Evolutionary conservation across 2,329 filamentous ascomycete species (phyloP).

Genomic region (Cladosporium cucumerinum): DNA sequence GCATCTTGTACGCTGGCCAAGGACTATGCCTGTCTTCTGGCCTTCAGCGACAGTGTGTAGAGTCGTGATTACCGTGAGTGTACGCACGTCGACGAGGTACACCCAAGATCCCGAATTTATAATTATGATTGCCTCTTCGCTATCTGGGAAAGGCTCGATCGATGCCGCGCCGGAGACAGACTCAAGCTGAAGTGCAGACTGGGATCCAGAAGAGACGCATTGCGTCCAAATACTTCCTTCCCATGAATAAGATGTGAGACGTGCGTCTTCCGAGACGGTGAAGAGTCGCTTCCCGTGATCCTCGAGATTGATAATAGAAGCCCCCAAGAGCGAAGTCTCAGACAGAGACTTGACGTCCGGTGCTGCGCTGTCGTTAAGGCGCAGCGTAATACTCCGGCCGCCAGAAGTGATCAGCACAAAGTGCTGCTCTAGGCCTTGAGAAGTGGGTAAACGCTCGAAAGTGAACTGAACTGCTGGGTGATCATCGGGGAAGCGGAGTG

Average conservation of each 20-base stretch:
- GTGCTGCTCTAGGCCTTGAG: constrained; percentile 34
- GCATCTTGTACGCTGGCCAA: constrained; percentile 1
- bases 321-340: constrained; percentile 26
- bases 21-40: not conserved
- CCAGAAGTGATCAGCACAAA: constrained; percentile 63
- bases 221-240: constrained; percentile 19
- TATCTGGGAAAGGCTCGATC: constrained; percentile 23
- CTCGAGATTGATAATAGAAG: constrained; percentile 21
- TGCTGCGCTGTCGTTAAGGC: not conserved
- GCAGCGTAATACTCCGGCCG: constrained; percentile 51
- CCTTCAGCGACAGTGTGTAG: not conserved
- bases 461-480: constrained; percentile 62
- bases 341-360: constrained; percentile 19
- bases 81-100: constrained; percentile 1
- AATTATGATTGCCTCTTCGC: constrained; percentile 26
- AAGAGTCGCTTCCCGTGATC: constrained; percentile 20
- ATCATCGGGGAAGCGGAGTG: constrained; percentile 55
- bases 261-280: constrained; percentile 26
- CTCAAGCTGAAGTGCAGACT: constrained; percentile 16
- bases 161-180: constrained; percentile 21
- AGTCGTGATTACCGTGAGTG: not conserved
- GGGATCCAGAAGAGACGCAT: constrained; percentile 16
- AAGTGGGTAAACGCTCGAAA: constrained; percentile 49
- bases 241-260: constrained; percentile 22
- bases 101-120: constrained; percentile 17